phyloP scores from a whole-genome alignment of 805 yeast species.

The Priceomyces fermenticarens region DNA sequence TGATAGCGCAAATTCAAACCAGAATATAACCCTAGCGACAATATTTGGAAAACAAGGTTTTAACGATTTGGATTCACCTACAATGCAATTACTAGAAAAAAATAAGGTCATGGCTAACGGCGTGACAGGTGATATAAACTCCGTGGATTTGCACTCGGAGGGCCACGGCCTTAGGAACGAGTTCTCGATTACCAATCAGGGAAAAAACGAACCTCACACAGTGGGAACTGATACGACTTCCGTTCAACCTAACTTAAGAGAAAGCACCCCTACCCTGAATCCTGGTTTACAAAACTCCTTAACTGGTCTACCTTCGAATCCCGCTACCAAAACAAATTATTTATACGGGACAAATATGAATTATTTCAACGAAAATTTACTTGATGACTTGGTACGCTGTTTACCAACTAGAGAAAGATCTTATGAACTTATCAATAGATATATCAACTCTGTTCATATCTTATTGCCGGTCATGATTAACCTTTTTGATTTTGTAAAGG shows the following conservation, averaged over 20 bases:
- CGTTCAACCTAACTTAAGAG: background rate
- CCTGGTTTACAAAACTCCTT: slow-evolving; percentile 25
- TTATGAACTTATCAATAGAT: slow-evolving; percentile 46
- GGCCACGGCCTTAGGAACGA: no score
- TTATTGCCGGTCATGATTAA: slow-evolving; percentile 52
- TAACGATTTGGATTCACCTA: no score
- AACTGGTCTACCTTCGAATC: slow-evolving; percentile 30
- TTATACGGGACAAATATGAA: slow-evolving; percentile 39
- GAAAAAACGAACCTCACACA: background rate
- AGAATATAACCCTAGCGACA: no score
- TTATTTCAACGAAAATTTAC: slow-evolving; percentile 31
- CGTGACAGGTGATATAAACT: background rate
- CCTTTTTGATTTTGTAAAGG: slow-evolving; percentile 38
- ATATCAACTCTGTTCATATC: slow-evolving; percentile 52
- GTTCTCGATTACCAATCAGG: no score
- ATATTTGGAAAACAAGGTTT: no score
- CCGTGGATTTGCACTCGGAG: no score
- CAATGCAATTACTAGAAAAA: no score
- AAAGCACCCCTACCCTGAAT: slow-evolving; percentile 4
- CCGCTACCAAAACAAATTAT: slow-evolving; percentile 30
- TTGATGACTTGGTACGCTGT: slow-evolving; percentile 38
- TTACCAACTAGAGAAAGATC: slow-evolving; percentile 47
- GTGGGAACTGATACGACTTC: background rate
- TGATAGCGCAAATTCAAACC: no score
- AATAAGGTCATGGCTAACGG: background rate